These are phyloP conservation scores for Patellaria atrata DNA, from an alignment of 495 filamentous ascomycete species.

Conservation along the genomic window DNA sequence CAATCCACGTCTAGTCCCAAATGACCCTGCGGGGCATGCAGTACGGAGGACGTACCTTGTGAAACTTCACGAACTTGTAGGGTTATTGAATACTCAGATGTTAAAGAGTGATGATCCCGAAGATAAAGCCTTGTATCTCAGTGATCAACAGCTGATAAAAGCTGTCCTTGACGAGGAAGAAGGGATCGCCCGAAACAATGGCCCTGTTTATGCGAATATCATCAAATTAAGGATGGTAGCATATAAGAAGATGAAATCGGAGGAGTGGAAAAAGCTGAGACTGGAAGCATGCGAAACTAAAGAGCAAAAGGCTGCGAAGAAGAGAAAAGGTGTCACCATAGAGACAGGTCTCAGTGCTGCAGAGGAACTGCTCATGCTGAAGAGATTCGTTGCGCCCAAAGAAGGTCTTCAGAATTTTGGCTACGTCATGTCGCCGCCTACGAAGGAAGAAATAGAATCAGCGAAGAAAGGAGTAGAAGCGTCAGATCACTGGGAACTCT, in stretches of 20 bases:
- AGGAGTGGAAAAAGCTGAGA: constrained; percentile 46
- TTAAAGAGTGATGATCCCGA: constrained; percentile 36
- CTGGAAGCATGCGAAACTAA: constrained; percentile 28
- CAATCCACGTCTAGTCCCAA: constrained; percentile 66
- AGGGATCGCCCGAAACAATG: constrained; percentile 49
- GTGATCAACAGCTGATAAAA: constrained; percentile 54
- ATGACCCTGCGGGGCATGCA: constrained; percentile 54
- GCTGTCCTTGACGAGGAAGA: constrained; percentile 80
- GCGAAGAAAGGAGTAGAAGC: constrained; percentile 50
- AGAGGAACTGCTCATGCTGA: constrained; percentile 54
- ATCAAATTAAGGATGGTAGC: constrained; percentile 64
- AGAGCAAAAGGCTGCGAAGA: constrained; percentile 24
- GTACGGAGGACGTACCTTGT: constrained; percentile 52
- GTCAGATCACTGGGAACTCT: constrained; percentile 65
- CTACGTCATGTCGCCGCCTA: constrained; percentile 56
- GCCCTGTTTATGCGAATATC: constrained; percentile 59
- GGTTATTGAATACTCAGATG: constrained; percentile 49
- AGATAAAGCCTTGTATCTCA: constrained; percentile 45
- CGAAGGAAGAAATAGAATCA: constrained; percentile 41
- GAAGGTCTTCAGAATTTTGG: constrained; percentile 47
- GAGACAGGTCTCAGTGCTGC: constrained; percentile 49
- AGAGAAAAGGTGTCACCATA: constrained; percentile 24
- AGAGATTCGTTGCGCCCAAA: constrained; percentile 43
- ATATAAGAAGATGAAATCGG: constrained; percentile 54
- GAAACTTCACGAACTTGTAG: constrained; percentile 59